phyloP scores from a whole-genome alignment of 2,329 filamentous ascomycete genomes.

The Chaetomiaceae sp. region DNA sequence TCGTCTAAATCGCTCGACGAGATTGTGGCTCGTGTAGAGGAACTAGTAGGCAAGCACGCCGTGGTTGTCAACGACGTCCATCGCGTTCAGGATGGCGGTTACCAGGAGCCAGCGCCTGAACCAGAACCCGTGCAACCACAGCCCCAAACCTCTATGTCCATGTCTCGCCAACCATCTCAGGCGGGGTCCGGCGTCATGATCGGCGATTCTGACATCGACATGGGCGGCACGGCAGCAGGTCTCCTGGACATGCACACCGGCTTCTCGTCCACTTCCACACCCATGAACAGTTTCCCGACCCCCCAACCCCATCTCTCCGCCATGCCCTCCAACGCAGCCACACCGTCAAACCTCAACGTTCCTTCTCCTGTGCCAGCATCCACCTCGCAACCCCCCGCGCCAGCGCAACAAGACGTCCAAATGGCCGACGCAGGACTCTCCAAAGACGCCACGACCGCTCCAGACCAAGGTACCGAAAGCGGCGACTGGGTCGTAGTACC shows the following conservation, averaged over 20 bases:
- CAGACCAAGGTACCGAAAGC: constrained; percentile 47
- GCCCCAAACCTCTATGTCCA: constrained; percentile 30
- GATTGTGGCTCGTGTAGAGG: constrained; percentile 71
- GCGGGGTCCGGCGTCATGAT: constrained; percentile 53
- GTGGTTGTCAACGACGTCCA: constrained; percentile 60
- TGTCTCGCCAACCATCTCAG: constrained; percentile 53
- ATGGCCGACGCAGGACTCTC: constrained; percentile 47
- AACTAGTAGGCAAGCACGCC: constrained; percentile 62
- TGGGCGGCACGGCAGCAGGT: constrained; percentile 60
- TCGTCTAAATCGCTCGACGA: constrained; percentile 60
- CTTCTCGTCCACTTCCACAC: constrained; percentile 56
- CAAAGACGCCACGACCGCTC: constrained; percentile 37
- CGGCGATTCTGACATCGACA: constrained; percentile 59
- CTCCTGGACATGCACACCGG: constrained; percentile 65
- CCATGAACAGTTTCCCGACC: constrained; percentile 56
- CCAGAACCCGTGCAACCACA: constrained; percentile 31
- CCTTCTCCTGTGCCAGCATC: constrained; percentile 41
- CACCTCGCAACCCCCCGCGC: constrained; percentile 26
- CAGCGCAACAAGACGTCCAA: constrained; percentile 34
- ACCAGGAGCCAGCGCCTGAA: constrained; percentile 54
- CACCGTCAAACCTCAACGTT: constrained; percentile 47
- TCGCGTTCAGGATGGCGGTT: constrained; percentile 74
- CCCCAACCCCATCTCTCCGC: constrained; percentile 57
- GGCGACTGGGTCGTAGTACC: constrained; percentile 75
- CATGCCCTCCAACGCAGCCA: constrained; percentile 52